Conservation (phyloP, 257 asterid species). For the Nicotiana obtusifolia region DNA sequence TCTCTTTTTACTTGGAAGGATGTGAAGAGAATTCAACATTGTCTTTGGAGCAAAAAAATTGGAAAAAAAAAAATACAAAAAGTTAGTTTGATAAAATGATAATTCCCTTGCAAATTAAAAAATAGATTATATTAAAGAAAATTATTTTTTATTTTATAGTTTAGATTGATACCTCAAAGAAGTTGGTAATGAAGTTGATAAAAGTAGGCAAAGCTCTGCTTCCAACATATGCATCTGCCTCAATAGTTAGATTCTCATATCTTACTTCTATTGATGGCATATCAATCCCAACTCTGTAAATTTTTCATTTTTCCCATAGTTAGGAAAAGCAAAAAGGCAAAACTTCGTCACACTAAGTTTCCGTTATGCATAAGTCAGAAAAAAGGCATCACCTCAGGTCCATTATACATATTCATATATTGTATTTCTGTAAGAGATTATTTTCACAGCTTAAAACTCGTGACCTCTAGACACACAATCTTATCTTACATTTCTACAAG, state of each 20-base stretch:
- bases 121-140: neutral
- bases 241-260: slow-evolving; percentile 55
- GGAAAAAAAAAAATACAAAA: neutral
- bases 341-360: neutral
- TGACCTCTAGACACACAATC: neutral
- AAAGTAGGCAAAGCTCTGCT: slow-evolving; percentile 55
- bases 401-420: neutral
- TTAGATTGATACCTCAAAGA: slow-evolving; percentile 41
- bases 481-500: too few species aligned
- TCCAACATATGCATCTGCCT: slow-evolving; percentile 49
- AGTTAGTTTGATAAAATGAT: neutral
- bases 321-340: neutral
- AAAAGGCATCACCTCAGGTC: neutral
- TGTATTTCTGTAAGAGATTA: neutral
- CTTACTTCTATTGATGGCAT: slow-evolving; percentile 67
- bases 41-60: slow-evolving; percentile 4
- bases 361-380: neutral
- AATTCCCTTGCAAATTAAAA: neutral
- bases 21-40: slow-evolving; percentile 23
- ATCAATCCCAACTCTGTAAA: slow-evolving; percentile 57
- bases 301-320: neutral
- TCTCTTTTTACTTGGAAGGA: slow-evolving; percentile 45
- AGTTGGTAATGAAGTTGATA: slow-evolving; percentile 38
- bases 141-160: neutral
- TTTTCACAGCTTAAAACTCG: neutral